phyloP scores from a whole-genome alignment of 495 filamentous ascomycete species.

The Aspergillus cristatus region DNA sequence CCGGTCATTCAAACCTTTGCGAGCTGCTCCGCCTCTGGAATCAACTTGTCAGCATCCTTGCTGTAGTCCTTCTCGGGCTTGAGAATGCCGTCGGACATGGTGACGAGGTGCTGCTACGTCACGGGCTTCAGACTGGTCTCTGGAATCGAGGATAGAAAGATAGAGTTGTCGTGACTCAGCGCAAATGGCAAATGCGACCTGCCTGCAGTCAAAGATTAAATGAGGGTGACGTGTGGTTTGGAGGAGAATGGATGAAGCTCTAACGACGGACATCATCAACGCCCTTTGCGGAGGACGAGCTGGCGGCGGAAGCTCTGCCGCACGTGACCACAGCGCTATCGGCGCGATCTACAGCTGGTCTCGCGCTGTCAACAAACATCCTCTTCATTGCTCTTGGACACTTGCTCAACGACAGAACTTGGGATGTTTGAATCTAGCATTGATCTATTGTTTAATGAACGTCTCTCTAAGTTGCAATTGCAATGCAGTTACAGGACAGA shows the following conservation, averaged over 20 bases:
- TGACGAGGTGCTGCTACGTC: conserved; percentile 20
- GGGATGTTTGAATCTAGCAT: no score
- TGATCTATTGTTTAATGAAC: no score
- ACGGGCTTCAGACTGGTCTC: conserved; percentile 1
- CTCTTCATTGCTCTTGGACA: no score
- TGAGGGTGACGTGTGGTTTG: conserved; percentile 1
- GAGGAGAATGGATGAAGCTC: conserved; percentile 7
- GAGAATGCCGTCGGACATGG: conserved; percentile 54
- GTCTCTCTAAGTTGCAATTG: no score
- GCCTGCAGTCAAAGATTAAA: not conserved
- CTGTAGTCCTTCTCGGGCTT: conserved; percentile 72
- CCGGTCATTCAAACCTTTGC: conserved; percentile 54
- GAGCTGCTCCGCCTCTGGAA: conserved; percentile 80
- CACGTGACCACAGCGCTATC: conserved; percentile 20
- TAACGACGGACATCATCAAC: not conserved
- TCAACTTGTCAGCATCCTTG: conserved; percentile 83
- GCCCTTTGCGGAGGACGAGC: conserved; percentile 6
- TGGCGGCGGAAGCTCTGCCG: conserved; percentile 23
- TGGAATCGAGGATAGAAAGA: not conserved
- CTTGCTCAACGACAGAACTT: no score
- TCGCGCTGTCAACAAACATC: not conserved
- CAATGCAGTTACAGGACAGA: no score
- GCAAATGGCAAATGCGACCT: not conserved
- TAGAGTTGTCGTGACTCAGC: not conserved
- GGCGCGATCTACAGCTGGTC: not conserved